Percentiles rank a stretch among this genome's conserved stretches.
Evolutionary conservation across 2,329 filamentous ascomycete species (phyloP).

Genomic region (Sarocladium oryzae): DNA sequence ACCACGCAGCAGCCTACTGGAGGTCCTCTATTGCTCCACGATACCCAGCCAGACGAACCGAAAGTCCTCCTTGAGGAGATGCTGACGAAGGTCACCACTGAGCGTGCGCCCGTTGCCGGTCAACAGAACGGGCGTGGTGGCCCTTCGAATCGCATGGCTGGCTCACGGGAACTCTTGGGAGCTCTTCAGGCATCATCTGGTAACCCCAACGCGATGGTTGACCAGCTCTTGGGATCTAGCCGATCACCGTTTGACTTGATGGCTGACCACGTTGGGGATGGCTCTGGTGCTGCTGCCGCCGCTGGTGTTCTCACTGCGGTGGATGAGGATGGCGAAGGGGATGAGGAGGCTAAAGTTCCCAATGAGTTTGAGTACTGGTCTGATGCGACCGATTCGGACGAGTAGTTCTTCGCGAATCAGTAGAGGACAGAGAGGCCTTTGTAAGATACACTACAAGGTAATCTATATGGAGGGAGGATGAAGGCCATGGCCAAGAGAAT

Average conservation of each 20-base stretch:
- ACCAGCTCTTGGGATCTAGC: conserved; percentile 33
- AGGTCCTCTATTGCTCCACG: conserved; percentile 84
- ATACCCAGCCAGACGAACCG: conserved; percentile 70
- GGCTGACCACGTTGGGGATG: conserved; percentile 14
- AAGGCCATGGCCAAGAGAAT: no score
- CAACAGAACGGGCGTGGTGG: conserved; percentile 22
- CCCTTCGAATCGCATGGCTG: conserved; percentile 13
- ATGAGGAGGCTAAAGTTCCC: conserved; percentile 65
- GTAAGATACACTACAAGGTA: not conserved
- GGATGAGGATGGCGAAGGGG: conserved; percentile 74
- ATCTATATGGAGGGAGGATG: not conserved
- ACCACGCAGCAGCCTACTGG: conserved; percentile 66
- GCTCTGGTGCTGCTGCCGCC: conserved; percentile 59
- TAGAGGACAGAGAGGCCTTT: not conserved
- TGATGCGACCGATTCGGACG: conserved; percentile 48
- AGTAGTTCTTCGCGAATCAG: conserved; percentile 17
- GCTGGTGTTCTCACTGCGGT: conserved; percentile 79
- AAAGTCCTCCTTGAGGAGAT: conserved; percentile 86
- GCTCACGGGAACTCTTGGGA: conserved; percentile 24
- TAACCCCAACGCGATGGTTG: conserved; percentile 27
- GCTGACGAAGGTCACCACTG: conserved; percentile 70
- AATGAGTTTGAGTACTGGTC: conserved; percentile 74
- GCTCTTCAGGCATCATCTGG: conserved; percentile 23
- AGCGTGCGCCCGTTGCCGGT: conserved; percentile 54
- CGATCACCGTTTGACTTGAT: conserved; percentile 25